Evolutionary conservation across 2,329 filamentous ascomycete species (phyloP).

Genomic region (Orbilia oligospora): DNA sequence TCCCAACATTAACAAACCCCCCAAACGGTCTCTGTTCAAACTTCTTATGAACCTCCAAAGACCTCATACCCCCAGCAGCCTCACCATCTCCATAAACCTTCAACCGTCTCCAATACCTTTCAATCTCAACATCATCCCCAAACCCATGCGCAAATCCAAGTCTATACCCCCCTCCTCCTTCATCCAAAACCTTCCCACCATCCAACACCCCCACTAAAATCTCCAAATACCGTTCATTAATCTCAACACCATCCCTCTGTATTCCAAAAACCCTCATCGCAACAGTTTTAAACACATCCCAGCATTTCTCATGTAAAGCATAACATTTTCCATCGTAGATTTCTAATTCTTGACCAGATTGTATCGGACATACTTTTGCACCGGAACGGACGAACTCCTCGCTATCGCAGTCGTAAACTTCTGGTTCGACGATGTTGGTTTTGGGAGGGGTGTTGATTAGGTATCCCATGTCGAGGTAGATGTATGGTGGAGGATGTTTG

Average conservation of each 20-base stretch:
- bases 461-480: not conserved
- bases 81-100: not conserved
- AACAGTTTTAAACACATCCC: not conserved
- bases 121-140: not conserved
- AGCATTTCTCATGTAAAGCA: conserved; percentile 15
- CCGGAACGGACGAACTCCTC: not conserved
- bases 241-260: not conserved
- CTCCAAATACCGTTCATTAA: not conserved
- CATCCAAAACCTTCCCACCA: not conserved
- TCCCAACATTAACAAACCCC: not conserved
- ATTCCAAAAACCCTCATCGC: not conserved
- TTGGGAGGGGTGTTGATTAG: not conserved
- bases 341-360: not conserved
- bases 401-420: not conserved
- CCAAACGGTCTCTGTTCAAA: not conserved
- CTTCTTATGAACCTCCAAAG: not conserved
- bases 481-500: not conserved
- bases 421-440: not conserved
- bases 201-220: not conserved
- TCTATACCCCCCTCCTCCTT: too few species aligned
- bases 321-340: conserved; percentile 35
- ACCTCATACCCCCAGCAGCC: not conserved
- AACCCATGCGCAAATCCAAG: not conserved
- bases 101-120: conserved; percentile 9
- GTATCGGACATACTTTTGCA: conserved; percentile 7